Conservation (phyloP, 1,284 basidiomycete genomes). For the Pseudomicrostroma phylloplanum region DNA sequence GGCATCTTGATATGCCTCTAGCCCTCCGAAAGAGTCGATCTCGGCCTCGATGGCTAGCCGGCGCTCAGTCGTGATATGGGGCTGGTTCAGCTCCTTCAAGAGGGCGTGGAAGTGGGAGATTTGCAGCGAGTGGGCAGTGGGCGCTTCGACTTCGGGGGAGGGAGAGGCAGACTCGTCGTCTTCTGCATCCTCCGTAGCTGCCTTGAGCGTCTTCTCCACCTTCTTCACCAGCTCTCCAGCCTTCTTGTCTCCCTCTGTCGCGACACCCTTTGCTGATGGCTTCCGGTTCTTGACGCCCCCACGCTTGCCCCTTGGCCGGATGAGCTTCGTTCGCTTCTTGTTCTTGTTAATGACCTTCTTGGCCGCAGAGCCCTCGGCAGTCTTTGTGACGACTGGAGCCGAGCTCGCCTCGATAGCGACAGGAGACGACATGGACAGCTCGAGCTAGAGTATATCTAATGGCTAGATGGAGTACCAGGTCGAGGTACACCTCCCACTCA, state of each 20-base stretch:
- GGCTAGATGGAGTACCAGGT: no score
- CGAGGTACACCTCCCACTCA: no score
- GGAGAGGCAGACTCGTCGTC: no score
- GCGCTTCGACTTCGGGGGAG: not conserved
- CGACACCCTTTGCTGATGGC: constrained; percentile 5
- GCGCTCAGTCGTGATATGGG: constrained; percentile 21
- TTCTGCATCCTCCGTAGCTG: no score
- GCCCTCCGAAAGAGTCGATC: constrained; percentile 34
- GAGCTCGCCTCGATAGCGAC: no score
- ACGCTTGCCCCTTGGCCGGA: constrained; percentile 42
- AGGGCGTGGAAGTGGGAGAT: constrained; percentile 45
- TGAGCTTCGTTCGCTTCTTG: constrained; percentile 21
- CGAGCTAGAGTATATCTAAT: no score
- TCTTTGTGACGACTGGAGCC: no score
- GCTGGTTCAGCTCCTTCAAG: constrained; percentile 42
- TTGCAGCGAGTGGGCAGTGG: constrained; percentile 28
- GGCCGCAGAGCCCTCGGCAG: no score
- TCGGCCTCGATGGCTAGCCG: constrained; percentile 25
- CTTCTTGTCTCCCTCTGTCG: not conserved
- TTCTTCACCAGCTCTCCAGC: constrained; percentile 4
- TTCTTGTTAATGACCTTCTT: not conserved
- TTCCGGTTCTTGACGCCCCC: constrained; percentile 43
- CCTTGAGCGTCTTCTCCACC: not conserved
- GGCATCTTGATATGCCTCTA: constrained; percentile 43
- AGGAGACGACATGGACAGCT: no score